Conservation (phyloP, 345 rosid species). For the Syzygium jambos region DNA sequence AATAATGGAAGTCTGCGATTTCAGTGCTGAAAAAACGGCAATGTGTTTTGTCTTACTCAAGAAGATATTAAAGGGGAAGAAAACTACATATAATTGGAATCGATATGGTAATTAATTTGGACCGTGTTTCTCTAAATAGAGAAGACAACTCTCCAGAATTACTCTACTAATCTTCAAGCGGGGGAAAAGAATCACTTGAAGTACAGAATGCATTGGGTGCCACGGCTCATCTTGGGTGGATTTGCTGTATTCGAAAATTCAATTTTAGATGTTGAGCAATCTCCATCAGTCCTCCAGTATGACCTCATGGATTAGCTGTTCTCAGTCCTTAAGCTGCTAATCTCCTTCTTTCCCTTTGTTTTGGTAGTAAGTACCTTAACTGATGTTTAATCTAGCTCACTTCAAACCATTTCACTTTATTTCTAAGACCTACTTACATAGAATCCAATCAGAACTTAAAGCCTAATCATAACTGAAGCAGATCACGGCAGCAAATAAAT, state of each 20-base stretch:
- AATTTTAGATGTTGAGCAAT: not conserved
- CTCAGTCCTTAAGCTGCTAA: not conserved
- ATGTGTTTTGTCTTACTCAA: not conserved
- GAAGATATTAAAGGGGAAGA: not conserved
- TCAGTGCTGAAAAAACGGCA: not conserved
- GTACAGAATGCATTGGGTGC: not conserved
- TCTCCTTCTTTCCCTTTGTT: not conserved
- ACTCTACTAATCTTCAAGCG: not conserved
- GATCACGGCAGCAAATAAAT: not conserved
- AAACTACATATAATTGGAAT: not conserved
- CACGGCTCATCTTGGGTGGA: not conserved
- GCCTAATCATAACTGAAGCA: not conserved
- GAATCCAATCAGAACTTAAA: not conserved
- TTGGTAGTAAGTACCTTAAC: not conserved
- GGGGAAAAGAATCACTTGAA: not conserved
- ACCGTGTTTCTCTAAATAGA: not conserved
- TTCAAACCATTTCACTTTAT: not conserved
- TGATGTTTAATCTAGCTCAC: not conserved
- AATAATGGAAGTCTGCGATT: not conserved
- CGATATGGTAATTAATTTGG: not conserved
- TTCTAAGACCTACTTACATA: not conserved
- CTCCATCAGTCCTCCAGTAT: not conserved
- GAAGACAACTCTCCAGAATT: not conserved
- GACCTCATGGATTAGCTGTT: not conserved
- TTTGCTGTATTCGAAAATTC: not conserved